These are phyloP conservation scores for Diaporthe vaccinii DNA, from an alignment of 2,329 filamentous ascomycete genomes.

Conservation along the genomic window DNA sequence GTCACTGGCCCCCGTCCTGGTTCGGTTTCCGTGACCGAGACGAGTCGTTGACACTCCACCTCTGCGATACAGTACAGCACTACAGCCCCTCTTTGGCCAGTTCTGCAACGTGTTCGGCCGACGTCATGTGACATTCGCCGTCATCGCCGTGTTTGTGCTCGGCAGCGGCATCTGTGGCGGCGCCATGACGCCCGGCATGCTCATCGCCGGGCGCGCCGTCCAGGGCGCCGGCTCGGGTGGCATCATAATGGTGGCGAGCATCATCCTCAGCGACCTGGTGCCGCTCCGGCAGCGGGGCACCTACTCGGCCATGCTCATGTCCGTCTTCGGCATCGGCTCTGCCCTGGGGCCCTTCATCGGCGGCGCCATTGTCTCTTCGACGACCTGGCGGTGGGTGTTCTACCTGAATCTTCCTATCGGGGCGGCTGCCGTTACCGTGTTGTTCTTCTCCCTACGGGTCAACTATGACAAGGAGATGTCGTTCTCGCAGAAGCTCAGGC, in stretches of 20 bases:
- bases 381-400: slow-evolving; percentile 48
- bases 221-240: slow-evolving; percentile 59
- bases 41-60: no score
- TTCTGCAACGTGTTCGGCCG: slow-evolving; percentile 42
- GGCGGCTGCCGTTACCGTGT: slow-evolving; percentile 4
- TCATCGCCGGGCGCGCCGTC: slow-evolving; percentile 62
- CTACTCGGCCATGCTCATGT: slow-evolving; percentile 39
- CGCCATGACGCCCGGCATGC: slow-evolving; percentile 55
- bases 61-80: slow-evolving; percentile 46
- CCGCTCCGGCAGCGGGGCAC: slow-evolving; percentile 39
- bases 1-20: background rate
- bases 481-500: slow-evolving; percentile 44
- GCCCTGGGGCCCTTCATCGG: slow-evolving; percentile 41
- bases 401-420: slow-evolving; percentile 35
- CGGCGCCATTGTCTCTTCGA: slow-evolving; percentile 42
- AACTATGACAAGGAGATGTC: slow-evolving; percentile 46
- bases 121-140: background rate
- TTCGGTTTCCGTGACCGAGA: no score
- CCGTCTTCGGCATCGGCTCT: slow-evolving; percentile 43
- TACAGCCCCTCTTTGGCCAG: slow-evolving; percentile 65
- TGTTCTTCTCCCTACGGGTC: slow-evolving; percentile 56
- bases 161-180: slow-evolving; percentile 66
- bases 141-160: slow-evolving; percentile 60
- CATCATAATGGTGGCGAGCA: slow-evolving; percentile 46
- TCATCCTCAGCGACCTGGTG: slow-evolving; percentile 40